Evolutionary conservation across 192 early-diverging fungal species (phyloP).

Genomic region (Kickxella alabastrina): DNA sequence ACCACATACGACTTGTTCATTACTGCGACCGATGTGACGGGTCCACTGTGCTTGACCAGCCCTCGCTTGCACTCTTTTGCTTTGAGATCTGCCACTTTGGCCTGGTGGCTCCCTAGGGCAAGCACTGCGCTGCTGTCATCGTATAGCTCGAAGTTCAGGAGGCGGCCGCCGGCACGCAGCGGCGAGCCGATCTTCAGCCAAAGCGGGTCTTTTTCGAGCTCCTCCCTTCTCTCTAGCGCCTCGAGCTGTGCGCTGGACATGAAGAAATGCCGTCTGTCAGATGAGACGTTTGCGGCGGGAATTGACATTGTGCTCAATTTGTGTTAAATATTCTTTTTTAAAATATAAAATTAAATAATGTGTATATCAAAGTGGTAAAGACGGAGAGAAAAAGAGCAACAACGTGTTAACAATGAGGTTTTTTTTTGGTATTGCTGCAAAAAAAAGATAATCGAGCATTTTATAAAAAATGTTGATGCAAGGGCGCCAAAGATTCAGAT

Average conservation of each 20-base stretch:
- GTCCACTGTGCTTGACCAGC: slow-evolving; percentile 56
- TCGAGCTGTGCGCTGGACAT: slow-evolving; percentile 52
- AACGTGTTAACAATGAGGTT: no score
- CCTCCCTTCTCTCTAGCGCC: slow-evolving; percentile 40
- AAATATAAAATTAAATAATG: not conserved
- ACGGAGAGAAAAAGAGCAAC: not conserved
- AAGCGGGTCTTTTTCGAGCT: slow-evolving; percentile 34
- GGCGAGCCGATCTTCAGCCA: slow-evolving; percentile 42
- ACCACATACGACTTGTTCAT: slow-evolving; percentile 32
- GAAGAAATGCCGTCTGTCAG: slow-evolving; percentile 44
- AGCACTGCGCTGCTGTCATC: slow-evolving; percentile 25
- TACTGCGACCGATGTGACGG: slow-evolving; percentile 63
- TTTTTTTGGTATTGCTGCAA: no score
- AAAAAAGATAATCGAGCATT: no score
- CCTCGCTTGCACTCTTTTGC: slow-evolving; percentile 4
- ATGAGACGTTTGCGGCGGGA: slow-evolving; percentile 36
- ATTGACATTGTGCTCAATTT: no score
- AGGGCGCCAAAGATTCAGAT: no score
- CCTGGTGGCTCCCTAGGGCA: slow-evolving; percentile 40
- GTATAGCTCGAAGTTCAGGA: slow-evolving; percentile 34
- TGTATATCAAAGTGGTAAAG: not conserved
- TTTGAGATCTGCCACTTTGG: slow-evolving; percentile 28
- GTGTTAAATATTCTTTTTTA: no score
- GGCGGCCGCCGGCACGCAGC: slow-evolving; percentile 27
- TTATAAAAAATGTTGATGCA: no score